Base-by-base conservation (phyloP, 495 filamentous ascomycete genomes). In the Hypoxylon fragiforme region DNA sequence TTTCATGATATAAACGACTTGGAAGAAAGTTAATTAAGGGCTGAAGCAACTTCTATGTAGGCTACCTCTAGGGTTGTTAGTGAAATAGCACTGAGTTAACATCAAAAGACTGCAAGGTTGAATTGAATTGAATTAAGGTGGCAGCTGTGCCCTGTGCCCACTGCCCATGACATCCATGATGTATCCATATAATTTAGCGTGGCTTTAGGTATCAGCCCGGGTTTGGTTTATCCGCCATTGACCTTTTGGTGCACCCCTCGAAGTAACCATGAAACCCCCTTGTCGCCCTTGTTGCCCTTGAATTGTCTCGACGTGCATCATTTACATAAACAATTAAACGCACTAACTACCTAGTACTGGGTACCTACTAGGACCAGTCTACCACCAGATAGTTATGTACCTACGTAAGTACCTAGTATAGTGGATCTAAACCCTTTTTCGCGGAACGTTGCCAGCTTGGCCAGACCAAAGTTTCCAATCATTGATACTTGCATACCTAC, bases 381-480 rank as follows among this genome's bases (percentile, higher is more conserved):
- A n/a, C n/a, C n/a, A n/a, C n/a, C n/a, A n/a, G 24, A 9, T 4
- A 28, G 24, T 28, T 28, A 28, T 28, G 24, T 28, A 28, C 4
- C 5, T 28, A 28, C 4, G 24, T 28, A 28, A 9, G 24, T 28
- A 28, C 24, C 24, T n/a, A n/a, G n/a, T n/a, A n/a, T n/a, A n/a
- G 60, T 63, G 60, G 60, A 63, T n/a, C 49, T 36, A 43, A 38
- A 3, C 31, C 49, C 48, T 44, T 58, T 49, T 54, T 51, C 32
- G 26, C 22, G 54, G 47, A 49, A 53, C 38, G 13, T 54, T 57
- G 53, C 50, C 54, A 63, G 44, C 44, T 58, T 58, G 60, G 60
- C 52, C 58, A 56, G 41, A 44, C 58, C 43, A 48, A 53, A 56
- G 34, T 40, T 47, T 20, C 16, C 34, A 12, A 21, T 35, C n/a